phyloP scores from a whole-genome alignment of 129 eudicot genomes.

The carrot (Daucus carota) region DNA sequence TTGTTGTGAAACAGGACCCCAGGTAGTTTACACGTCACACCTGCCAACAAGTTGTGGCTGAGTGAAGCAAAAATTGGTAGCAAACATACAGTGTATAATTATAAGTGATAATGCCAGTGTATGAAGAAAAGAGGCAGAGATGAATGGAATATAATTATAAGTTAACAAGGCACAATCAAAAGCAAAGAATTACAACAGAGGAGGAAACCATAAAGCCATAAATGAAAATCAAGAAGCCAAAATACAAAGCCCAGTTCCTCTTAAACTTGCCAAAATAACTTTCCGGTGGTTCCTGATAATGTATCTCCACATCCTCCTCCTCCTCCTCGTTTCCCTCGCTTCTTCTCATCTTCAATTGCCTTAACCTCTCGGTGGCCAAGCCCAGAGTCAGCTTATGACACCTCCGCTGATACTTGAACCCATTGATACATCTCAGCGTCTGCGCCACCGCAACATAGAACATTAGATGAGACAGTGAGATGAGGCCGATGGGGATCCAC shows the following conservation, averaged over 20 bases:
- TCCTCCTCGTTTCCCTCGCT: conserved; percentile 39
- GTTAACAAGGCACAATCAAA: not conserved
- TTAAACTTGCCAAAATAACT: conserved; percentile 60
- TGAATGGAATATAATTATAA: too few species aligned
- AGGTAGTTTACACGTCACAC: too few species aligned
- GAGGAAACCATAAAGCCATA: conserved; percentile 53
- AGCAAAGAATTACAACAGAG: conserved; percentile 69
- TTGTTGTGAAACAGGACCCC: too few species aligned
- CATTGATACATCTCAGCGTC: conserved; percentile 92
- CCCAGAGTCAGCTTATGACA: conserved; percentile 96
- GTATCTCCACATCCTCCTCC: conserved; percentile 54
- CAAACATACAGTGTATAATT: too few species aligned
- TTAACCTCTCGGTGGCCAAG: conserved; percentile 81
- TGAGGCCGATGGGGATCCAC: conserved; percentile 84
- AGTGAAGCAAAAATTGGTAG: too few species aligned
- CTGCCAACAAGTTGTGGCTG: too few species aligned
- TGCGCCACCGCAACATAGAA: conserved; percentile 96
- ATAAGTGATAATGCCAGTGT: too few species aligned
- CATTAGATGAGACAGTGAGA: conserved; percentile 67
- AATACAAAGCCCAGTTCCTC: conserved; percentile 35
- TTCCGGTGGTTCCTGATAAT: conserved; percentile 84
- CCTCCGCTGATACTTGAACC: conserved; percentile 88
- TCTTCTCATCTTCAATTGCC: conserved; percentile 68
- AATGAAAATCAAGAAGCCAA: conserved; percentile 32
- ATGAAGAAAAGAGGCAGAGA: too few species aligned